phyloP scores from a whole-genome alignment of 2,329 filamentous ascomycete species.

The Thelonectria olida region DNA sequence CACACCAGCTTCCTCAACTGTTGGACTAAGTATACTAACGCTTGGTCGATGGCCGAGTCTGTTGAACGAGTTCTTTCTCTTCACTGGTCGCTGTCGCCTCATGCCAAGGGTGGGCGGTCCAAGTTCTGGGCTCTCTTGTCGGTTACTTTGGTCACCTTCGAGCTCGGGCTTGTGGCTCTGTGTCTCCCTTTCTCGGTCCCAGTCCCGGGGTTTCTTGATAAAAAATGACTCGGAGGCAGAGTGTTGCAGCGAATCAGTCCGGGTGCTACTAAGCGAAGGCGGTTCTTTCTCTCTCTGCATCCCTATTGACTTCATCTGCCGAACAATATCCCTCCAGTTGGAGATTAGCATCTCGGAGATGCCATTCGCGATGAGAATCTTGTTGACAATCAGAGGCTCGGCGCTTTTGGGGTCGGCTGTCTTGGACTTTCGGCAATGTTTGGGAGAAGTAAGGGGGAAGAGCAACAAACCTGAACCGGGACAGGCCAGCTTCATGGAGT shows the following conservation, averaged over 20 bases:
- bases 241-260: constrained; percentile 43
- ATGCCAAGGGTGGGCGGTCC: constrained; percentile 44
- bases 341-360: constrained; percentile 73
- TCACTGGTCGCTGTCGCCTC: constrained; percentile 34
- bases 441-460: constrained; percentile 55
- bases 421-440: constrained; percentile 41
- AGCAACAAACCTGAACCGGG: constrained; percentile 52
- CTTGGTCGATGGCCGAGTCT: constrained; percentile 36
- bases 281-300: constrained; percentile 37
- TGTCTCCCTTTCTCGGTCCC: constrained; percentile 34
- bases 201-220: constrained; percentile 49
- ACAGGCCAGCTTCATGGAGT: constrained; percentile 57
- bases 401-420: constrained; percentile 12
- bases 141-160: background rate
- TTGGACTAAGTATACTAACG: constrained; percentile 42
- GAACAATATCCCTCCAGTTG: constrained; percentile 71
- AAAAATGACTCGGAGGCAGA: constrained; percentile 54
- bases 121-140: constrained; percentile 48
- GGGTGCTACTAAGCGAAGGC: constrained; percentile 23
- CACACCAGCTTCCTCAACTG: constrained; percentile 42
- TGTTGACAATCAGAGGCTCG: constrained; percentile 56
- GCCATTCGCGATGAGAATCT: constrained; percentile 64
- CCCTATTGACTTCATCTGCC: constrained; percentile 63
- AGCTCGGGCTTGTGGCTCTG: constrained; percentile 16
- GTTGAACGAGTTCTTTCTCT: constrained; percentile 34